Evolutionary conservation across 2,329 filamentous ascomycete species (phyloP).

Genomic region (Huntiella decipiens): DNA sequence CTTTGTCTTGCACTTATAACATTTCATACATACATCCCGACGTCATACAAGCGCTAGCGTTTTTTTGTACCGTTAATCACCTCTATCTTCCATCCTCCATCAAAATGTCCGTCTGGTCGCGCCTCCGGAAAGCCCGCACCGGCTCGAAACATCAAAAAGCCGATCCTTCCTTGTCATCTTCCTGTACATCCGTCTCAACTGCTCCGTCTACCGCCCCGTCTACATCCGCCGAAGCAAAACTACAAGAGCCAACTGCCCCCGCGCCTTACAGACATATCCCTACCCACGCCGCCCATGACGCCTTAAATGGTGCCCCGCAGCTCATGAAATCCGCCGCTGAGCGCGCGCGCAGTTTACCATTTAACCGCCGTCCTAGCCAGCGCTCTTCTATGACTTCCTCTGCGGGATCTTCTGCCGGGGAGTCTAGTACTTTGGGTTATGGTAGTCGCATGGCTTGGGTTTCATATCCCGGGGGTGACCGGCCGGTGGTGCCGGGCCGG

Average conservation of each 20-base stretch:
- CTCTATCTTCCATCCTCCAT: neutral
- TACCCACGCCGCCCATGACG: slow-evolving; percentile 11
- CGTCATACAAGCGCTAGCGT: too few relatives aligned
- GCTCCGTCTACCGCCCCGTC: neutral
- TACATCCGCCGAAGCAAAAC: slow-evolving; percentile 1
- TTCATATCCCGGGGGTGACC: neutral
- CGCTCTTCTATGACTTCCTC: neutral
- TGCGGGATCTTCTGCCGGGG: neutral
- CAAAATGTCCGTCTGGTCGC: slow-evolving; percentile 11
- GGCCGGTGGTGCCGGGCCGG: neutral
- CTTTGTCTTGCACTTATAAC: too few relatives aligned
- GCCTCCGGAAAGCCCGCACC: slow-evolving; percentile 7
- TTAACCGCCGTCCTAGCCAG: slow-evolving; percentile 6
- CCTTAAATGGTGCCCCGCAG: slow-evolving; percentile 8
- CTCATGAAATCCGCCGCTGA: slow-evolving; percentile 5
- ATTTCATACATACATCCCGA: too few relatives aligned
- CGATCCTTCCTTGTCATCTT: neutral
- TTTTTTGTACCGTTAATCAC: neutral
- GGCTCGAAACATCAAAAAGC: slow-evolving; percentile 5
- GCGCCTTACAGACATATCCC: slow-evolving; percentile 10
- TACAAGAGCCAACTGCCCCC: neutral
- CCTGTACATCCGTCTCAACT: neutral
- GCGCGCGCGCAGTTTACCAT: slow-evolving; percentile 5
- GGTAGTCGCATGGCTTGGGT: neutral
- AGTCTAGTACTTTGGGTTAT: neutral